Evolutionary conservation across 2,329 filamentous ascomycete genomes (phyloP).

Genomic region (Pyricularia grisea): DNA sequence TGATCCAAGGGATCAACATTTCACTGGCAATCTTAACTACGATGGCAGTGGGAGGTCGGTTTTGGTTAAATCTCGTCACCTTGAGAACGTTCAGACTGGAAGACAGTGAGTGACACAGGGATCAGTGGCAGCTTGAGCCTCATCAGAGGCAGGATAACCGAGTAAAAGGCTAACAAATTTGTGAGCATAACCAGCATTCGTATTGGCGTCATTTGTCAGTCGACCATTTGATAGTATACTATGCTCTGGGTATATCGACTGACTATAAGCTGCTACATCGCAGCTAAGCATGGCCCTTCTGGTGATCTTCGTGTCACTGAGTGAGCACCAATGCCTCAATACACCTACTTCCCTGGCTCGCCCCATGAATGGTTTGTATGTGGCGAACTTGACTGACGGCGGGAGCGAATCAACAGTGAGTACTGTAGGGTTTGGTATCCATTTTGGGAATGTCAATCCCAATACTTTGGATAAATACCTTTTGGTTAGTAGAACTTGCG

Average conservation of each 20-base stretch:
- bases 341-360: background rate
- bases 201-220: background rate
- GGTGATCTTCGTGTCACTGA: background rate
- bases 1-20: background rate
- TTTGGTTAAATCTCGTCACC: background rate
- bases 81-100: constrained; percentile 2
- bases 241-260: background rate
- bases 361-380: background rate
- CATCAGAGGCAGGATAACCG: background rate
- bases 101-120: background rate
- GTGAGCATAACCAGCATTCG: background rate
- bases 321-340: background rate
- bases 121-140: background rate
- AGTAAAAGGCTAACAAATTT: background rate
- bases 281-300: background rate
- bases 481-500: background rate
- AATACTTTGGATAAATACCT: background rate
- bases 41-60: background rate
- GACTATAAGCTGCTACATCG: background rate
- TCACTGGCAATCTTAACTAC: background rate
- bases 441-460: background rate
- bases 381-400: background rate
- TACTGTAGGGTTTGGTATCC: constrained; percentile 1
- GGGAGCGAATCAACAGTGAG: background rate
- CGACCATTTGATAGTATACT: background rate